A percentile compares a stretch with the other conserved stretches of the same genome.
Conservation (phyloP, 805 yeast species). For the Saccharomycopsis javanensis region DNA sequence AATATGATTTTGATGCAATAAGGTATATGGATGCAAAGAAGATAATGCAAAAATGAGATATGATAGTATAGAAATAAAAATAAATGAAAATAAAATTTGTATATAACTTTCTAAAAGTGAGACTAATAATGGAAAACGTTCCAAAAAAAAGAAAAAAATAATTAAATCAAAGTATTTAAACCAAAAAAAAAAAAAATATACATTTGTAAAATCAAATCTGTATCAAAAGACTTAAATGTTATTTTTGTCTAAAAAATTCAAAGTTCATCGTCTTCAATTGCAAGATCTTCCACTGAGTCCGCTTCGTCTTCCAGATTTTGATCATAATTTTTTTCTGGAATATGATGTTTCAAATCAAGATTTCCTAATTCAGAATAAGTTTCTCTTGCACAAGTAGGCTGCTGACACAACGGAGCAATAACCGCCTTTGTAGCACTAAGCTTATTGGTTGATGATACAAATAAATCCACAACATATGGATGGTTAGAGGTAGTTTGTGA, state of each 20-base stretch:
- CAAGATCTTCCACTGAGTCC: not conserved
- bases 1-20: not conserved
- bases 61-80: no score
- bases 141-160: no score
- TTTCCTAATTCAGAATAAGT: not conserved
- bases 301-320: not conserved
- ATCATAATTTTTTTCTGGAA: not conserved
- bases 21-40: not conserved
- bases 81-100: not conserved
- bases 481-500: not conserved
- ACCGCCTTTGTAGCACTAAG: not conserved
- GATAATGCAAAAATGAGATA: not conserved
- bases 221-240: not conserved
- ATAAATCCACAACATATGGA: not conserved
- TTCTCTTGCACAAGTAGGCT: not conserved
- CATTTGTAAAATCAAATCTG: not conserved
- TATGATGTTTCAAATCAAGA: not conserved
- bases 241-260: not conserved
- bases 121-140: no score
- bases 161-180: no score
- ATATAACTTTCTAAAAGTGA: no score
- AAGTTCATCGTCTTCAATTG: not conserved
- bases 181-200: no score
- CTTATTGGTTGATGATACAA: not conserved
- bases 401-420: conserved; percentile 1